A percentile compares a stretch with the other conserved stretches of the same genome.
Conservation (phyloP, 495 filamentous ascomycete species). For the Podospora appendiculata region DNA sequence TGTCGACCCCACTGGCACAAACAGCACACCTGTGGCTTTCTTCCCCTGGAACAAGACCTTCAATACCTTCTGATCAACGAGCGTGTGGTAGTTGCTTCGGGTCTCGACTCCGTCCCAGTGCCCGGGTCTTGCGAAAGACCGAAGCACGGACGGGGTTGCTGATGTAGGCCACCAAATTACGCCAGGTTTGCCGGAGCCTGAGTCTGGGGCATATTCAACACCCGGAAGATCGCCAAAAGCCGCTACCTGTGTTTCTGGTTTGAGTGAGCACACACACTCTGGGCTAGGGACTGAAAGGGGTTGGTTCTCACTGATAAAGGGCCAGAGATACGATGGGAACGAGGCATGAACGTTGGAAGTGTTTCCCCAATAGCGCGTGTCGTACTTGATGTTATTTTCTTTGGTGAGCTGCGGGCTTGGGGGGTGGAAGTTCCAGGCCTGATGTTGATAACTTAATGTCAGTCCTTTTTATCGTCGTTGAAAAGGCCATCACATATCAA, state of each 20-base stretch:
- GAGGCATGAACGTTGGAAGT: too few species aligned
- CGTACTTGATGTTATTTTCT: too few species aligned
- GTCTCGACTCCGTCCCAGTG: constrained; percentile 27
- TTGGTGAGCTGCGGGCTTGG: too few species aligned
- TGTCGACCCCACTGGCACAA: constrained; percentile 7
- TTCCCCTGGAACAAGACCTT: constrained; percentile 26
- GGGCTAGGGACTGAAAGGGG: not conserved
- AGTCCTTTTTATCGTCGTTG: not conserved
- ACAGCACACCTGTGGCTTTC: constrained; percentile 24
- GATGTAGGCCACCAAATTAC: constrained; percentile 33
- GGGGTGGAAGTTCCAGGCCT: not conserved
- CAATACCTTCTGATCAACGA: constrained; percentile 27
- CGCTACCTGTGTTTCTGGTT: constrained; percentile 18
- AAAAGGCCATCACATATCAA: not conserved
- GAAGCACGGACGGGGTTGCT: constrained; percentile 24
- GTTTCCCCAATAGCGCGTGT: too few species aligned
- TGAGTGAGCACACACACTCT: not conserved
- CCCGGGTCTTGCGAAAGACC: constrained; percentile 30
- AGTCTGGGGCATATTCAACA: constrained; percentile 28
- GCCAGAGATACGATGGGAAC: too few species aligned
- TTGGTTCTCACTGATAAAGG: too few species aligned
- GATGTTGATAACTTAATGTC: not conserved
- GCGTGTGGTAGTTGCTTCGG: constrained; percentile 27
- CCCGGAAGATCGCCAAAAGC: constrained; percentile 31
- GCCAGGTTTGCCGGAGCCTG: constrained; percentile 26